Conservation (phyloP, 2,329 filamentous ascomycete species). For the Didymella exigua region DNA sequence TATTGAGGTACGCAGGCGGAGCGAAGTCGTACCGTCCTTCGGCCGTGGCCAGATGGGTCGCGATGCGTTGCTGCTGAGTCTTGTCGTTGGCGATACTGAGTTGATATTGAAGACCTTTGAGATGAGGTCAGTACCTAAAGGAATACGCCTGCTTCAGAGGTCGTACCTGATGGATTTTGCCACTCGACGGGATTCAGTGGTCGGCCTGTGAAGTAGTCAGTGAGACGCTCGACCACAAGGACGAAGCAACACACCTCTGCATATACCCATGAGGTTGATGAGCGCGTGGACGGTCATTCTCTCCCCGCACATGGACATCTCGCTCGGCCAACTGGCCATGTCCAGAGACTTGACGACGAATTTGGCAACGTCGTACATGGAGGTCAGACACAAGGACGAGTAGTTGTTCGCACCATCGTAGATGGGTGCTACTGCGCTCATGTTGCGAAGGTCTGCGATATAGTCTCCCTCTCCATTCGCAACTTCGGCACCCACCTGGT, state of each 20-base stretch:
- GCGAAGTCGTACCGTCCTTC: constrained; percentile 71
- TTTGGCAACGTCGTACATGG: constrained; percentile 70
- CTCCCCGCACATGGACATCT: constrained; percentile 73
- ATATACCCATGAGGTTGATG: constrained; percentile 56
- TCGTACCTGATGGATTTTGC: constrained; percentile 52
- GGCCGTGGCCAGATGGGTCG: constrained; percentile 69
- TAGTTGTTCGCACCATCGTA: constrained; percentile 56
- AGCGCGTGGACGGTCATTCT: constrained; percentile 66
- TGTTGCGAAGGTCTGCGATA: constrained; percentile 65
- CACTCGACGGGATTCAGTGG: constrained; percentile 46
- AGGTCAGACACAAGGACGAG: constrained; percentile 66
- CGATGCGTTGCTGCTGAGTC: constrained; percentile 52
- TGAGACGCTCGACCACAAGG: background rate
- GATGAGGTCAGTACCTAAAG: background rate
- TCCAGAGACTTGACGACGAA: constrained; percentile 74
- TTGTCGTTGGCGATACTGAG: constrained; percentile 51
- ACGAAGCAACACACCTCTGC: constrained; percentile 30
- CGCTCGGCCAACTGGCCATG: constrained; percentile 67
- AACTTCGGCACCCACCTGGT: constrained; percentile 64
- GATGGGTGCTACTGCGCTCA: constrained; percentile 65
- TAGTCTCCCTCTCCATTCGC: constrained; percentile 66
- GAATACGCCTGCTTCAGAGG: background rate
- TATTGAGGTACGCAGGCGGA: constrained; percentile 63
- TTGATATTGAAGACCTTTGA: constrained; percentile 52
- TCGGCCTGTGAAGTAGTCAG: constrained; percentile 33